Conservation (phyloP, 768 basidiomycete genomes). For the Termitomyces sp. region DNA sequence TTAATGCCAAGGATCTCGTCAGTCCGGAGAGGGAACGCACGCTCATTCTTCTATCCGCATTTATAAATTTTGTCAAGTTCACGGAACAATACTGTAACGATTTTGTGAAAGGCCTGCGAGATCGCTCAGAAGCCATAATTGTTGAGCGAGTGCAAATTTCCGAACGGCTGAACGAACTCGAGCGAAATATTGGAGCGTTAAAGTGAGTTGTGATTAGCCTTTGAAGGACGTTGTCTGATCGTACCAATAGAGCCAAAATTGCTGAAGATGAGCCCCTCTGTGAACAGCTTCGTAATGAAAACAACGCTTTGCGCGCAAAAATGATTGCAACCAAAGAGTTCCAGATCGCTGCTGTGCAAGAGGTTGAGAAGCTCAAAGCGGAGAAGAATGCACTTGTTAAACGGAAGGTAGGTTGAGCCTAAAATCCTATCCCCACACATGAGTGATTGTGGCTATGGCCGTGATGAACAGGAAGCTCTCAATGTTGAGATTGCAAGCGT, state of each 20-base stretch:
- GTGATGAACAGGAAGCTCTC: conserved; percentile 45
- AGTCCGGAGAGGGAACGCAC: conserved; percentile 74
- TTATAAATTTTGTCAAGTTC: conserved; percentile 93
- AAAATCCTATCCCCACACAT: neutral
- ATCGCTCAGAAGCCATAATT: conserved; percentile 49
- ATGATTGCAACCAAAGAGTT: conserved; percentile 68
- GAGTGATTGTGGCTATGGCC: neutral
- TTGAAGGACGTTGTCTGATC: neutral
- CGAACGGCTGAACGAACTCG: conserved; percentile 42
- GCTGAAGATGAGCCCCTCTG: conserved; percentile 68
- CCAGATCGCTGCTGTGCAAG: conserved; percentile 53
- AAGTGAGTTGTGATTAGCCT: conserved; percentile 38
- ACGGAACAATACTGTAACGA: conserved; percentile 63
- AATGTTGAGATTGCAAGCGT: conserved; percentile 55
- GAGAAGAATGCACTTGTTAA: conserved; percentile 61
- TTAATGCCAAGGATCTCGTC: conserved; percentile 68
- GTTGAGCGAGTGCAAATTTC: conserved; percentile 57
- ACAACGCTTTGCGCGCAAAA: conserved; percentile 52
- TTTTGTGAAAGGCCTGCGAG: conserved; percentile 57
- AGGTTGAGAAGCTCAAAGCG: conserved; percentile 66
- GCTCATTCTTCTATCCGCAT: conserved; percentile 70
- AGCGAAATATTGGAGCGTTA: conserved; percentile 46
- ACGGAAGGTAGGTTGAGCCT: conserved; percentile 46
- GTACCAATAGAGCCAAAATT: conserved; percentile 45
- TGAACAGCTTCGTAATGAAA: conserved; percentile 54